Evolutionary conservation across 1,284 basidiomycete genomes (phyloP).

Genomic region (Cryptococcus deneoformans): DNA sequence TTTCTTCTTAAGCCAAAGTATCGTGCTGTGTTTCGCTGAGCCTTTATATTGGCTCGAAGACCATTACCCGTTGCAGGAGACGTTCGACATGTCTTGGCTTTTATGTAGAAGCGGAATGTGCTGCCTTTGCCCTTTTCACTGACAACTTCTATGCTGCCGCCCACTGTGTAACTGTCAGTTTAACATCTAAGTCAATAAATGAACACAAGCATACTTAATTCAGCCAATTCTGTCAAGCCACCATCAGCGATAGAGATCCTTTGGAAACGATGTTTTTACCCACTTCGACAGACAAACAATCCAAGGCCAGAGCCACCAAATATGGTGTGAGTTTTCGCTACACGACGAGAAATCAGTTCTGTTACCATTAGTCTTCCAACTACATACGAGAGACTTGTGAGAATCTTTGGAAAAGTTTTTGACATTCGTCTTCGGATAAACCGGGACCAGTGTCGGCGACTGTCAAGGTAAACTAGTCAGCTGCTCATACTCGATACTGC

Average conservation of each 20-base stretch:
- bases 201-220: conserved; percentile 20
- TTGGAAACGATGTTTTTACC: background rate
- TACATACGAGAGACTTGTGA: conserved; percentile 33
- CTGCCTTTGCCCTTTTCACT: conserved; percentile 38
- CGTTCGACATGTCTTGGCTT: conserved; percentile 21
- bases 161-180: conserved; percentile 16
- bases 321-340: conserved; percentile 35
- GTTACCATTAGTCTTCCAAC: background rate
- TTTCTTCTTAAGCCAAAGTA: conserved; percentile 13
- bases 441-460: conserved; percentile 43
- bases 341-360: background rate
- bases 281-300: conserved; percentile 36
- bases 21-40: conserved; percentile 6
- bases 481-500: too few species aligned
- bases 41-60: background rate
- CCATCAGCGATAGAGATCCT: background rate
- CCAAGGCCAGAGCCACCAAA: conserved; percentile 44
- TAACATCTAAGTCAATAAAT: background rate
- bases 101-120: conserved; percentile 53
- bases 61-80: background rate
- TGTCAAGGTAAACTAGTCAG: background rate
- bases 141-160: conserved; percentile 42
- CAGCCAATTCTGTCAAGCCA: conserved; percentile 29
- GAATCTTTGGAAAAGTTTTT: conserved; percentile 40
- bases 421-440: conserved; percentile 28